Base-by-base conservation (phyloP, 1,284 basidiomycete species). In the Sporisorium scitamineum region DNA sequence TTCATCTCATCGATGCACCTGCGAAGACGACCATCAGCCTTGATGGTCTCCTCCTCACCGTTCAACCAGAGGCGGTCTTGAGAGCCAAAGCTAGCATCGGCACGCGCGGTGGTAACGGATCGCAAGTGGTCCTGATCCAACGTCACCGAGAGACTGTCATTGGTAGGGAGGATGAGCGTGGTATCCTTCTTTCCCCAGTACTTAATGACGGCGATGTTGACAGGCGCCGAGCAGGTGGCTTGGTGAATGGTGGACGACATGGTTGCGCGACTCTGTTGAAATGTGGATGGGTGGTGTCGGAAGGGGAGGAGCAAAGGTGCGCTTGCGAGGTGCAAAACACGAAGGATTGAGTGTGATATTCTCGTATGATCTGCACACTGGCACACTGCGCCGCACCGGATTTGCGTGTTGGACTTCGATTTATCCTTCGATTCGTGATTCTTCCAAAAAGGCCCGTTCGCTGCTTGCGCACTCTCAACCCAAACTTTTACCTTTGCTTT, bases 181-280 rank as follows among this genome's bases (percentile, higher is more conserved):
- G 94, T 95, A 87, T 98, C 93, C 76, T 95, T 92, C 88, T 99
- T 99, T 78, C 96, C 96, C 96, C 96, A 99, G 76, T 85, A 81
- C 72, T 97, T 97, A 88, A 97, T 95, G 85, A 93, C 93, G 29
- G 95, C 95, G 82, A 97, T 97, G 87, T 97, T 97, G 76, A 97
- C 94, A 3, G 95, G 95, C 0, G 95, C 95, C 65, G 94, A 93
- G 13, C 91, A 91, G 22, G 95, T 97, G 7, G 94, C 94, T 88
- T 94, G 91, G 88, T 91, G 91, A 79, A 92, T 80, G 62, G 89
- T 82, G 5, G 67, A 64, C 37, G 70, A 60, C 71, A 76, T 80
- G 37, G 14, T 39, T 9, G 39, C 34, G 59, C 57, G 53, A 34
- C 18, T 24, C 24, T 51, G 34, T 34, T 27, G 13, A 29, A 18